These are phyloP conservation scores for Fulvia fulva DNA, from an alignment of 2,329 filamentous ascomycete genomes.

Conservation along the genomic window DNA sequence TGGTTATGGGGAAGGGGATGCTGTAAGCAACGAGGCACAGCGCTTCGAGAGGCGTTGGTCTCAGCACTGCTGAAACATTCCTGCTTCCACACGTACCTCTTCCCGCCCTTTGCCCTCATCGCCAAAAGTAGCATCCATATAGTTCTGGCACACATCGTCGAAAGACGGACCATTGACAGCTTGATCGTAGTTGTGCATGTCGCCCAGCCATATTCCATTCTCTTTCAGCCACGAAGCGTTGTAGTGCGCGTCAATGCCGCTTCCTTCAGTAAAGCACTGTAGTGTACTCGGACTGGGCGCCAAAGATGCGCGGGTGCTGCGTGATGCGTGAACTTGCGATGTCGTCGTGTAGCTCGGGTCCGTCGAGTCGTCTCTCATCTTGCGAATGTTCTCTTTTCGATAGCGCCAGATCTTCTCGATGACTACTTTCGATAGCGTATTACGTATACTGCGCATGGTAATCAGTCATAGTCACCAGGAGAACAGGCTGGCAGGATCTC, in stretches of 20 bases:
- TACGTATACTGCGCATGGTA: background rate
- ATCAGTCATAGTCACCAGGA: too few relatives aligned
- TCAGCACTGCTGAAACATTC: background rate
- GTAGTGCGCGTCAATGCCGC: background rate
- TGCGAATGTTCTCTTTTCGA: conserved; percentile 4
- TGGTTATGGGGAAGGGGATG: background rate
- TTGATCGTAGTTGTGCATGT: conserved; percentile 1
- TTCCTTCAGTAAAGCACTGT: background rate
- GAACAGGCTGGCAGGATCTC: too few relatives aligned
- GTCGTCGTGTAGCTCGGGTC: conserved; percentile 1
- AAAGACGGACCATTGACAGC: background rate
- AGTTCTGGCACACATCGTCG: conserved; percentile 2
- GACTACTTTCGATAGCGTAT: background rate
- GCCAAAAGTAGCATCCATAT: conserved; percentile 1
- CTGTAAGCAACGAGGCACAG: background rate
- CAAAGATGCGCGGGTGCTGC: background rate
- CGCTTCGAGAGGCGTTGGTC: background rate
- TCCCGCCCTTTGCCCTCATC: background rate
- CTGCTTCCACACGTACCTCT: background rate
- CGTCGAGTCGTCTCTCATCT: background rate
- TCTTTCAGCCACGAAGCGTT: conserved; percentile 3
- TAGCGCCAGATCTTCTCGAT: conserved; percentile 2
- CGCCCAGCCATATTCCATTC: conserved; percentile 8
- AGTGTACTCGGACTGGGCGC: background rate
- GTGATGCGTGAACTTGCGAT: background rate